Percentiles rank a stretch among this genome's conserved stretches.
These are phyloP conservation scores for Hamigera avellanea DNA, from an alignment of 495 filamentous ascomycete genomes.

Conservation along the genomic window DNA sequence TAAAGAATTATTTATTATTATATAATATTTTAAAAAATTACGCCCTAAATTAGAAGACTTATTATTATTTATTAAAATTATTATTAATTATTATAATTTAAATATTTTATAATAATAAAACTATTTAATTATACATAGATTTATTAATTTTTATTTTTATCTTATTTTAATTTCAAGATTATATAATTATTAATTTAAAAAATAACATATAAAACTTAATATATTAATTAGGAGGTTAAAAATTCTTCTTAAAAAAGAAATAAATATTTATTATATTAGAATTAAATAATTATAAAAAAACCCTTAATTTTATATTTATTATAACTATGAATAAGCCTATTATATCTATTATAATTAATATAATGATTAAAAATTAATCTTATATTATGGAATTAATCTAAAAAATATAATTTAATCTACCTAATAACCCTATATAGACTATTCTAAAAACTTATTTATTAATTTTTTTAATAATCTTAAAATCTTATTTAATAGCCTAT, in stretches of 20 bases:
- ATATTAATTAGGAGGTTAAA: constrained; percentile 6
- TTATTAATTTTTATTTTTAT: constrained; percentile 11
- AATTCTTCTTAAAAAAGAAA: constrained; percentile 1
- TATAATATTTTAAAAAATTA: constrained; percentile 6
- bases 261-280: not conserved
- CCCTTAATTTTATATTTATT: not conserved
- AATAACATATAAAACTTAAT: constrained; percentile 7
- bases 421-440: not conserved
- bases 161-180: constrained; percentile 15
- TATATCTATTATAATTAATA: not conserved
- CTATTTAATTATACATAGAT: constrained; percentile 6
- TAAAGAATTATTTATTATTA: constrained; percentile 14
- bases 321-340: too few relatives aligned
- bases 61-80: constrained; percentile 3
- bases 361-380: not conserved
- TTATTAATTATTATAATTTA: constrained; percentile 7
- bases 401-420: too few relatives aligned
- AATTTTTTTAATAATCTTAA: too few relatives aligned
- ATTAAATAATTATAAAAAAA: constrained; percentile 2
- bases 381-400: too few relatives aligned
- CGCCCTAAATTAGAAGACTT: constrained; percentile 7
- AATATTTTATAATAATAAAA: constrained; percentile 16
- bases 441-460: too few relatives aligned
- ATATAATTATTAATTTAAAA: constrained; percentile 11
- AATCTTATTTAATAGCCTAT: too few relatives aligned